Percentiles rank a stretch among this genome's conserved stretches.
These are phyloP conservation scores for Sordariomycetes sp. DNA, from an alignment of 2,329 filamentous ascomycete species.

Conservation along the genomic window DNA sequence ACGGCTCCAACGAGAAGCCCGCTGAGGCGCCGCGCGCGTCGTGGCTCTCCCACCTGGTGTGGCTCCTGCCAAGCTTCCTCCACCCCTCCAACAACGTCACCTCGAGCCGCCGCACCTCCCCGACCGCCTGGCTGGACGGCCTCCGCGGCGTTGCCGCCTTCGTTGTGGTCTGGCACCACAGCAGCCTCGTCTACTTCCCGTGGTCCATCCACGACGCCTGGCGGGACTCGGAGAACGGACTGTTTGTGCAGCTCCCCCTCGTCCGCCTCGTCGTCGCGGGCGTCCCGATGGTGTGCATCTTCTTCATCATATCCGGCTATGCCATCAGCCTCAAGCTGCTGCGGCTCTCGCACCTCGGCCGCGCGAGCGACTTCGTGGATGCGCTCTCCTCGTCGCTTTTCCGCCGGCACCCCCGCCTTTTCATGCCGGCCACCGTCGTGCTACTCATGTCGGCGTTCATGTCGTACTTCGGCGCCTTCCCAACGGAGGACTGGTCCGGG, in stretches of 20 bases:
- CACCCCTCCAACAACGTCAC: background rate
- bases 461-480: background rate
- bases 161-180: slow-evolving; percentile 53
- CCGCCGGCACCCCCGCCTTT: slow-evolving; percentile 37
- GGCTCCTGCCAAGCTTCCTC: slow-evolving; percentile 1
- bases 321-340: slow-evolving; percentile 41
- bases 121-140: slow-evolving; percentile 31
- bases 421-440: slow-evolving; percentile 39
- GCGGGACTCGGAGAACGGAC: background rate
- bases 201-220: slow-evolving; percentile 3
- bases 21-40: background rate
- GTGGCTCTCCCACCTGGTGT: background rate
- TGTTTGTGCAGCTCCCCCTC: slow-evolving; percentile 39
- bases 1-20: background rate
- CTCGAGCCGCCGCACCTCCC: background rate
- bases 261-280: slow-evolving; percentile 51
- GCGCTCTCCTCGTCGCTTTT: slow-evolving; percentile 35
- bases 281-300: slow-evolving; percentile 45
- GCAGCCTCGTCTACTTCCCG: slow-evolving; percentile 4
- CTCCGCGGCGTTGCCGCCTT: slow-evolving; percentile 57
- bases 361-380: slow-evolving; percentile 28
- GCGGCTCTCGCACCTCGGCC: slow-evolving; percentile 30
- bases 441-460: slow-evolving; percentile 26
- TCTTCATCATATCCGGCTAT: slow-evolving; percentile 49
- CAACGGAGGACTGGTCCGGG: slow-evolving; percentile 2